These are phyloP conservation scores for Exophiala sp. DNA, from an alignment of 2,329 filamentous ascomycete species.

Conservation along the genomic window DNA sequence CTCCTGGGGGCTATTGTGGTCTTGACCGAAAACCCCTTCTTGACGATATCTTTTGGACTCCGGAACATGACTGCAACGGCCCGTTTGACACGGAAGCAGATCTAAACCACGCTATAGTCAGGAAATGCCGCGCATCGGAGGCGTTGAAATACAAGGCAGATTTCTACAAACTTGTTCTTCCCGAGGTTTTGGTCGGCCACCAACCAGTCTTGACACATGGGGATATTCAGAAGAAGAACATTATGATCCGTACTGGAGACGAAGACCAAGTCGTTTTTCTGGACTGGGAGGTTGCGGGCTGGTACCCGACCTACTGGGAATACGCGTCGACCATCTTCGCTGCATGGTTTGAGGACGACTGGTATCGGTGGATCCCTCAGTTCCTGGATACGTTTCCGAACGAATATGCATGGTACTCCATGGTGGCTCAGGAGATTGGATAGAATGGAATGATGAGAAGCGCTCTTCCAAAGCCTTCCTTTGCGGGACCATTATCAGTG, in stretches of 20 bases:
- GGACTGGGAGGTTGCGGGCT: conserved; percentile 1
- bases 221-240: conserved; percentile 2
- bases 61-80: conserved; percentile 26
- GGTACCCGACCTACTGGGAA: conserved; percentile 6
- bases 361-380: background rate
- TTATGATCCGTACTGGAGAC: background rate
- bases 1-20: conserved; percentile 30
- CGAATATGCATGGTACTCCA: conserved; percentile 1
- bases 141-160: conserved; percentile 25
- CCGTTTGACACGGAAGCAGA: conserved; percentile 31
- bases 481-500: background rate
- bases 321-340: background rate
- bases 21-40: conserved; percentile 28
- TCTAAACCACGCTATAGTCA: conserved; percentile 30
- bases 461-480: too few relatives aligned
- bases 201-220: background rate
- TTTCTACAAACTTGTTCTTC: conserved; percentile 25
- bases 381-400: conserved; percentile 1
- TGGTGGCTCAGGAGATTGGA: background rate
- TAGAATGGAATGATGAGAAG: background rate
- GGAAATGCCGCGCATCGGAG: conserved; percentile 29
- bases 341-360: background rate
- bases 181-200: background rate
- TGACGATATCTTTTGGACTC: conserved; percentile 31
- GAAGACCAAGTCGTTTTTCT: background rate